Base-by-base conservation (phyloP, 2,329 filamentous ascomycete species). In the Fusarium acutatum region DNA sequence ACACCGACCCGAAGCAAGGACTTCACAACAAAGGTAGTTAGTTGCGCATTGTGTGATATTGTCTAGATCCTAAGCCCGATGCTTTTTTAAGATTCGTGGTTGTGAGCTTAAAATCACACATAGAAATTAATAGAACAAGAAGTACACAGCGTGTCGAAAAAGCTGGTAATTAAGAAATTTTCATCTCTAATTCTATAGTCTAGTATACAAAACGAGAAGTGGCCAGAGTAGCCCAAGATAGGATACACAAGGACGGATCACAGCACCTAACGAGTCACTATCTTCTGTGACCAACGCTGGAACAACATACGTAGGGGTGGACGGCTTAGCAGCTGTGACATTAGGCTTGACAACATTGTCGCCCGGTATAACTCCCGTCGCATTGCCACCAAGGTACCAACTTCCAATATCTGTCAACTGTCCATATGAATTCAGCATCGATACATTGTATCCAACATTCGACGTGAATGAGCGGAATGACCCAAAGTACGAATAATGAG, bases 101-200 rank as follows among this genome's bases (percentile, higher is more conserved):
- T 24, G 28, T 32, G 28, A 32, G 8, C 11, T 24, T 32, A 50
- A 14, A 32, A 10, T 5, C 22, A 50, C 28, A 14, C 28, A 18
- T 8, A 6, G 7, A n/a, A 13, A 10, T 3, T 18, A 0, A 17
- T 1, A 24, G 3, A 2, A 18, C 15, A 10, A n/a, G 7, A 4
- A 9, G 4, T 11, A 28, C 9, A 15, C 3, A 22, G 2, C 10
- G 3, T 13, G 3, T 28, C 10, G 2, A 37, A 53, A 13, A 13
- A 22, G 9, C 13, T 12, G 10, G 3, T 7, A 20, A 5, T 14
- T 11, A 6, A 9, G 9, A 22, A 2, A 3, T 12, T 18, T 13
- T 7, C 0, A 15, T 28, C 7, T n/a, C 12, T 12, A 37, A 13
- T 22, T 28, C 3, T 53, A 37, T 8, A 22, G 11, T n/a, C 7